Evolutionary conservation across 2,329 filamentous ascomycete genomes (phyloP).

Genomic region (Thelonectria blattea): DNA sequence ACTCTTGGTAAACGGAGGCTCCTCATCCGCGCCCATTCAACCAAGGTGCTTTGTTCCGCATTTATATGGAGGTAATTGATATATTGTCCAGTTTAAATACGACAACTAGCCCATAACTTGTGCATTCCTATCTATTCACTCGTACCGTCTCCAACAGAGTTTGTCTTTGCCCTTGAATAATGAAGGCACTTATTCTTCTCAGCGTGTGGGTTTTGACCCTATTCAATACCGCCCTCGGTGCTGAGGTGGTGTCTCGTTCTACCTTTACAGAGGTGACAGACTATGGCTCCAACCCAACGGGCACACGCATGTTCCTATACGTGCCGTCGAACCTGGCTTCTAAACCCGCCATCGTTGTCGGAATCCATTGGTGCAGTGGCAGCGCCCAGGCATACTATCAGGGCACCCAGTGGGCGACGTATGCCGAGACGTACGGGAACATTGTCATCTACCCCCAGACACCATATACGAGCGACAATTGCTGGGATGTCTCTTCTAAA

Average conservation of each 20-base stretch:
- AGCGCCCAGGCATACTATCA: conserved; percentile 58
- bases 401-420: conserved; percentile 56
- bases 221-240: conserved; percentile 6
- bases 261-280: conserved; percentile 28
- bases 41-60: neutral
- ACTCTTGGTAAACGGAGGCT: conserved; percentile 2
- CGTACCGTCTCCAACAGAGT: neutral
- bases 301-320: conserved; percentile 39
- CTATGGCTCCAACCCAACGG: conserved; percentile 30
- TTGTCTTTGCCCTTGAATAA: neutral
- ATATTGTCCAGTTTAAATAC: neutral
- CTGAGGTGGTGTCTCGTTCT: conserved; percentile 28
- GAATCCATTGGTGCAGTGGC: conserved; percentile 63
- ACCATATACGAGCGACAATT: conserved; percentile 46
- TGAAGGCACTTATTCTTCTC: conserved; percentile 15
- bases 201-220: conserved; percentile 21
- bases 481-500: conserved; percentile 65
- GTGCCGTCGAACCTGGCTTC: conserved; percentile 45
- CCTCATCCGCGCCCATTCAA: neutral
- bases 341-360: conserved; percentile 58
- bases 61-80: neutral
- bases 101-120: too few species aligned
- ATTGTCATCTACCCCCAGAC: conserved; percentile 58
- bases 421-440: conserved; percentile 61
- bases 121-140: neutral